Base-by-base conservation (phyloP, 1,284 basidiomycete genomes). In the Fistulinella cinereoalba region DNA sequence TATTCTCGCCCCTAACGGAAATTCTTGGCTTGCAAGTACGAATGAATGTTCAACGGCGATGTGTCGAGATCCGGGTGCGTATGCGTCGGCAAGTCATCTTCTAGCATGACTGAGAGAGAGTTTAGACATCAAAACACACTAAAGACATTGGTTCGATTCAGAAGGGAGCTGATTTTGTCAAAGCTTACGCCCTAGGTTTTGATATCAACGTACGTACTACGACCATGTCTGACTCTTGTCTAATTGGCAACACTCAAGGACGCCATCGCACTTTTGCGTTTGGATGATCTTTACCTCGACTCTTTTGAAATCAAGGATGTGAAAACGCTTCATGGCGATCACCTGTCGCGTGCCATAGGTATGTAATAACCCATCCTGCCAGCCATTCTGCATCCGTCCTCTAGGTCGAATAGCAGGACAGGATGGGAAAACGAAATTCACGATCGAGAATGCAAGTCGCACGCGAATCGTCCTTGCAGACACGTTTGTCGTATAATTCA, bases 281-380 rank as follows among this genome's bases (percentile, higher is more conserved):
- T 99, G 60, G 96, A 99, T 64, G 97, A 99, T 66, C 79, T 99
- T 13, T 99, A 98, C 69, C 85, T 99, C 36, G 96, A 98, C 65
- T 95, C 94, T 0, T 98, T 98, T 59, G 93, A 99, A 71, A 95
- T 99, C 70, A 99, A 98, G 69, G 96, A 99, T 60, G 94, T 99
- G 49, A 99, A 99, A 72, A 97, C 93, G 0, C 76, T 99, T 4
- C 94, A 97, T 54, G 96, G 96, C 2, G 97, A 99, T 64, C 97
- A 99, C 66, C 75, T 99, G 11, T 89, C 91, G 15, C 86, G 96
- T 55, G 96, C 96, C 11, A 98, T 99, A 50, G 96, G 94, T 86
- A 55, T 36, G 75, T 9, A 10, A 33, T 43, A 21, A 23, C 31
- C 23, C 27, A 34, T 37, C 12, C 12, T 25, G 19, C 25, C 9